phyloP scores from a whole-genome alignment of 1,139 yeast genomes.

The Pichia sp. region DNA sequence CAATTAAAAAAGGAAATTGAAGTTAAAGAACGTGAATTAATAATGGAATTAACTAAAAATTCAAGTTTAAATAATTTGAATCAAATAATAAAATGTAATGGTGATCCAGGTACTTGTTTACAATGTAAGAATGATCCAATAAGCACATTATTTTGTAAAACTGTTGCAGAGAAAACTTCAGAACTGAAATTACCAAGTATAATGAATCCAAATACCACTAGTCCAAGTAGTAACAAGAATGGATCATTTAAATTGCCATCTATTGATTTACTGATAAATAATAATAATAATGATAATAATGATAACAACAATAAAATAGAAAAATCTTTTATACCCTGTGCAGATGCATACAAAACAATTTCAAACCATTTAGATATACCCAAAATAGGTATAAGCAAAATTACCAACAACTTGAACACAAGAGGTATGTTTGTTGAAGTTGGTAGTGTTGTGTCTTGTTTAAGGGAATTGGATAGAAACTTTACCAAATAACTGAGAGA shows the following conservation, averaged over 20 bases:
- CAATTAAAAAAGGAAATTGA: constrained; percentile 21
- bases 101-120: constrained; percentile 80
- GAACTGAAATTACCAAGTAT: constrained; percentile 13
- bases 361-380: constrained; percentile 73
- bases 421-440: constrained; percentile 88
- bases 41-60: constrained; percentile 16
- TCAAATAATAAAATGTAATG: constrained; percentile 56
- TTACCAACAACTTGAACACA: constrained; percentile 71
- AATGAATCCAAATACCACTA: neutral
- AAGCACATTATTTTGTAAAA: constrained; percentile 83
- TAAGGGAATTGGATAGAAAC: constrained; percentile 71
- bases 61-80: constrained; percentile 13
- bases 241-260: constrained; percentile 20
- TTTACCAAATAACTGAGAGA: constrained; percentile 25
- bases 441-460: constrained; percentile 74
- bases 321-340: constrained; percentile 63
- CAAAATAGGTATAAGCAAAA: constrained; percentile 62
- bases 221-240: neutral
- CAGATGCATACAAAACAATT: constrained; percentile 81
- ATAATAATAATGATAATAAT: constrained; percentile 18
- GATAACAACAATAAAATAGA: constrained; percentile 15
- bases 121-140: constrained; percentile 85
- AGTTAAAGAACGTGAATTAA: constrained; percentile 17
- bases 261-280: constrained; percentile 14
- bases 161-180: constrained; percentile 45